Evolutionary conservation across 495 filamentous ascomycete genomes (phyloP).

Genomic region (Podospora sp.): DNA sequence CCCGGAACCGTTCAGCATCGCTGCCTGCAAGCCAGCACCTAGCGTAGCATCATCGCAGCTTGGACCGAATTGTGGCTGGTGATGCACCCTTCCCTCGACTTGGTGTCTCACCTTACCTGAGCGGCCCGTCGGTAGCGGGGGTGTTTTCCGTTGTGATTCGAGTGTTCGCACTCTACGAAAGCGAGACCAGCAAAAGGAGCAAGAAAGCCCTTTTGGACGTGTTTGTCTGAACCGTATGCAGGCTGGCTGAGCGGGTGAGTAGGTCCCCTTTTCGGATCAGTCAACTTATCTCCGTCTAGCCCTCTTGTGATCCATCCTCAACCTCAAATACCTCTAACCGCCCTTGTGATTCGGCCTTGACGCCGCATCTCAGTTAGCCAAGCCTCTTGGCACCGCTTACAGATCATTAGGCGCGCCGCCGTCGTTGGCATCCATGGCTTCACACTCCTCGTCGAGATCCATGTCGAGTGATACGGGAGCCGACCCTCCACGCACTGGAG

Average conservation of each 20-base stretch:
- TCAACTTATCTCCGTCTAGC: not conserved
- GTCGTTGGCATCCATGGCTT: no score
- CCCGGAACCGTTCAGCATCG: not conserved
- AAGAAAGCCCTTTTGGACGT: not conserved
- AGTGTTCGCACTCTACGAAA: conserved; percentile 9
- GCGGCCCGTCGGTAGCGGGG: not conserved
- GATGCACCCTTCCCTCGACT: not conserved
- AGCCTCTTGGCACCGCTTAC: not conserved
- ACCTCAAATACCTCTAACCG: no score
- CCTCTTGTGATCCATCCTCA: not conserved
- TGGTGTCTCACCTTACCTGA: not conserved
- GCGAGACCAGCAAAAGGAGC: not conserved
- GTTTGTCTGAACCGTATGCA: no score
- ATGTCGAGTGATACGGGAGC: no score
- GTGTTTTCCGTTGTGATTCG: conserved; percentile 1
- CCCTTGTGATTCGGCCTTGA: not conserved
- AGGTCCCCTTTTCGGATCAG: not conserved
- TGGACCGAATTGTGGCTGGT: not conserved
- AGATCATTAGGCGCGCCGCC: not conserved
- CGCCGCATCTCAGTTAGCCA: not conserved
- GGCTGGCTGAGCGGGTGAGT: not conserved
- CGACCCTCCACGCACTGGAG: not conserved
- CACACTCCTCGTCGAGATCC: not conserved
- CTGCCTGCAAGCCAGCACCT: not conserved
- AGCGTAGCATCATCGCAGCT: not conserved